Conservation (phyloP, 2,329 filamentous ascomycete species). For the Ramularia endophylla region DNA sequence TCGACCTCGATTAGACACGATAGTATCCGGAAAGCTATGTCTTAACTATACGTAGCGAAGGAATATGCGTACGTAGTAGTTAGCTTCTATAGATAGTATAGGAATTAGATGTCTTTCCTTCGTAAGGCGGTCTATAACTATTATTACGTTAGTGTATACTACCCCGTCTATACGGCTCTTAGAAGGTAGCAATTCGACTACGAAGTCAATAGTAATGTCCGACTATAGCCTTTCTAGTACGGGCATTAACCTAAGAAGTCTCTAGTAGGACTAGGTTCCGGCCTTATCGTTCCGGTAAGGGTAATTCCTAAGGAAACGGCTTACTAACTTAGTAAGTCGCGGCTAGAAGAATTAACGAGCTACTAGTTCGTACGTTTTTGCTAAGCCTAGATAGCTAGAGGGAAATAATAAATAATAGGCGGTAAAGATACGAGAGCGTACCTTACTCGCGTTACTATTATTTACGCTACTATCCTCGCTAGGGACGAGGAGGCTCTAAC, state of each 20-base stretch:
- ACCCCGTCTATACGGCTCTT: too few relatives aligned
- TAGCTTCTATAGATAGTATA: not conserved
- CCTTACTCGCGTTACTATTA: not conserved
- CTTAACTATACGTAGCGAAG: not conserved
- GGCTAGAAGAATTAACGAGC: conserved; percentile 1
- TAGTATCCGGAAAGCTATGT: not conserved
- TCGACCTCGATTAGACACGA: not conserved
- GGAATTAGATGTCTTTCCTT: not conserved
- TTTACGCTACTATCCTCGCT: not conserved
- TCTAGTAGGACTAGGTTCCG: not conserved
- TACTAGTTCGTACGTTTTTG: not conserved
- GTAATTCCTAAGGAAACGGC: not conserved
- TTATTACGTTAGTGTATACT: not conserved
- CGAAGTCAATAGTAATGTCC: not conserved
- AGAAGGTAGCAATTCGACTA: not conserved
- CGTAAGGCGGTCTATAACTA: not conserved
- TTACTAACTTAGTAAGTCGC: not conserved
- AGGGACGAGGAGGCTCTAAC: not conserved
- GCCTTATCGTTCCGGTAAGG: not conserved
- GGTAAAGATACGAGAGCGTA: not conserved
- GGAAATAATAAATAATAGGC: not conserved
- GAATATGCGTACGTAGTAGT: too few relatives aligned
- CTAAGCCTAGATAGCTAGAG: not conserved
- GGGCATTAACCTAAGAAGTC: not conserved
- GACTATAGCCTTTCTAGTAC: not conserved